Base-by-base conservation (phyloP, 2,329 filamentous ascomycete species). In the Penicillium polonicum region DNA sequence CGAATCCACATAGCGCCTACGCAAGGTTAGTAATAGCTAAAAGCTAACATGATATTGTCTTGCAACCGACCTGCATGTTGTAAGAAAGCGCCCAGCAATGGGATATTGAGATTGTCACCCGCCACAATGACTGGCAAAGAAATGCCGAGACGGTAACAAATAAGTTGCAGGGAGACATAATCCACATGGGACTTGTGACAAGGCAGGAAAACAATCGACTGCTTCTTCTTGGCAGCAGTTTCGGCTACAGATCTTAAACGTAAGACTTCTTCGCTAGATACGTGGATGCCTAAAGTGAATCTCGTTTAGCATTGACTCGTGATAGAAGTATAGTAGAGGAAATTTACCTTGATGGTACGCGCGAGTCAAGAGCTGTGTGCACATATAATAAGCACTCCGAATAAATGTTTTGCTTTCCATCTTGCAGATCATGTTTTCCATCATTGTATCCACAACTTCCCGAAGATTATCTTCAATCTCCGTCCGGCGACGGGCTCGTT, bases 381-480 rank as follows among this genome's bases (percentile, higher is more conserved):
- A 82, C 39, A 96, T 72, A 72, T 97, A 99, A 73, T 97, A 97
- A 46, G 94, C 93, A 25, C 91, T 86, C 48, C 94, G 82, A 65
- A 99, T 96, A 70, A 97, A 97, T 2, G 85, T 80, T 72, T 92
- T 95, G 80, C 89, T 95, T 76, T 99, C 94, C 83, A 97, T 93
- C 77, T 99, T 99, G 83, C 93, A 97, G 61, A 99, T 97, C 94
- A 99, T 97, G 62, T 88, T 86, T 70, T 96, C 91, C 25, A 92
- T 91, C 83, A 94, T 88, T 64, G 88, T 87, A 62, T 94, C 91
- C 4, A 91, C 89, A 5, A 97, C 88, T 70, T 96, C 87, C 54
- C 86, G 82, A 45, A 99, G 79, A 57, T 88, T 88, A 38, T 81
- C 80, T 69, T 92, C 87, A 55, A 97, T 85, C 66, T 89, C 85